Conservation (phyloP, 2,329 filamentous ascomycete species). For the Fusarium chlamydosporum region DNA sequence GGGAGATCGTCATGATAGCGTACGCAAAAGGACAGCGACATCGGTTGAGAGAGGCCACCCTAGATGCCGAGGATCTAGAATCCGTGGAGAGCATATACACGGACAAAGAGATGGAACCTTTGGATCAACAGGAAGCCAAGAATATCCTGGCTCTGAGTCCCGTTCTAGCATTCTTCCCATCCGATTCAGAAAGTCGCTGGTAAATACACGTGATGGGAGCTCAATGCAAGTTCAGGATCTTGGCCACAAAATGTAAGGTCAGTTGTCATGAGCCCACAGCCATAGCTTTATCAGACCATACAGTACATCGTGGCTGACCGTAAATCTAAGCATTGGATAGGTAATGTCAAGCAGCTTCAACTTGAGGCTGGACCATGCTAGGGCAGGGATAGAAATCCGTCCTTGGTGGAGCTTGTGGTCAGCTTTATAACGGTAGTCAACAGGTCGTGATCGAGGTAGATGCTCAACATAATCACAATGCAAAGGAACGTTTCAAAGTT, state of each 20-base stretch:
- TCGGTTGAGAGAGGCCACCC: neutral
- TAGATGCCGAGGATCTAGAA: conserved; percentile 8
- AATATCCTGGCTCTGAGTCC: conserved; percentile 49
- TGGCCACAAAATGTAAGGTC: neutral
- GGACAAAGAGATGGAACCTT: conserved; percentile 12
- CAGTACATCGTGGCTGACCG: too few relatives aligned
- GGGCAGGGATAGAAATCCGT: neutral
- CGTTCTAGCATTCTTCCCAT: conserved; percentile 54
- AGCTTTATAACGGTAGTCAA: too few relatives aligned
- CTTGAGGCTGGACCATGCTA: neutral
- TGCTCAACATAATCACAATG: conserved; percentile 7
- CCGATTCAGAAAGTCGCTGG: conserved; percentile 4
- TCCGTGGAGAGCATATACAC: conserved; percentile 20
- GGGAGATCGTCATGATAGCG: conserved; percentile 22
- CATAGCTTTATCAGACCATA: neutral
- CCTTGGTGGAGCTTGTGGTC: neutral
- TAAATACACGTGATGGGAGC: neutral
- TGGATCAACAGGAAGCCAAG: conserved; percentile 1
- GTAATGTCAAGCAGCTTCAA: neutral
- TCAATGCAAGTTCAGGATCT: neutral
- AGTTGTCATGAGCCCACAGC: neutral
- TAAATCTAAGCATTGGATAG: neutral
- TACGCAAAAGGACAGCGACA: conserved; percentile 29
- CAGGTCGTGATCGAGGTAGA: neutral
- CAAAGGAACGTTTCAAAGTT: neutral